Evolutionary conservation across 306 rosid species (phyloP).

Genomic region (Inga laurina): DNA sequence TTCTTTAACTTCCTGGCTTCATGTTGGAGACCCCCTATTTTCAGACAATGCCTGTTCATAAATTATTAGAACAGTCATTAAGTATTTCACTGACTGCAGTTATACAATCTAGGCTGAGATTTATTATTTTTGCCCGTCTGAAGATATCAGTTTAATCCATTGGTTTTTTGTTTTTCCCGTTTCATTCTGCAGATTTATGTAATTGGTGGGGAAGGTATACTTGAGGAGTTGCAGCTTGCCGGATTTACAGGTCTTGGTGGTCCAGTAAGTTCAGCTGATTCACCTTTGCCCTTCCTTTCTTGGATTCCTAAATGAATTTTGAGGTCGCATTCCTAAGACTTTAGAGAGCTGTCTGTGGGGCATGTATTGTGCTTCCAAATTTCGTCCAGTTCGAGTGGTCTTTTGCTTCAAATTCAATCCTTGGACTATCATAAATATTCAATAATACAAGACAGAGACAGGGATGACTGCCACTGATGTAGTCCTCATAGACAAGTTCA

Average conservation of each 20-base stretch:
- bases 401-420: not conserved
- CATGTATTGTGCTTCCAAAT: slow-evolving; percentile 6
- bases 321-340: too few species aligned
- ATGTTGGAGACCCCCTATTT: not conserved
- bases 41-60: not conserved
- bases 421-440: slow-evolving; percentile 19
- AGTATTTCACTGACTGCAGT: not conserved
- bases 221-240: slow-evolving; percentile 84
- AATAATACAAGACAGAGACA: slow-evolving; percentile 4
- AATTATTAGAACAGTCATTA: not conserved
- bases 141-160: not conserved
- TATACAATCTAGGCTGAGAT: not conserved
- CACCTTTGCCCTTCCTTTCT: not conserved
- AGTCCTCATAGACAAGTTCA: slow-evolving; percentile 39
- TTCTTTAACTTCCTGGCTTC: not conserved
- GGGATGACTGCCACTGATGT: slow-evolving; percentile 22
- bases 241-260: slow-evolving; percentile 94
- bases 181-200: slow-evolving; percentile 73
- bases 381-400: not conserved
- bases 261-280: slow-evolving; percentile 58
- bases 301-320: too few species aligned
- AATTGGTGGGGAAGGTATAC: slow-evolving; percentile 83
- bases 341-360: not conserved
- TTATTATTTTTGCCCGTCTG: not conserved
- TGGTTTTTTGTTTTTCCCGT: not conserved